These are phyloP conservation scores for Areca catechu DNA, from an alignment of 176 grass and related monocot genomes.

Conservation along the genomic window DNA sequence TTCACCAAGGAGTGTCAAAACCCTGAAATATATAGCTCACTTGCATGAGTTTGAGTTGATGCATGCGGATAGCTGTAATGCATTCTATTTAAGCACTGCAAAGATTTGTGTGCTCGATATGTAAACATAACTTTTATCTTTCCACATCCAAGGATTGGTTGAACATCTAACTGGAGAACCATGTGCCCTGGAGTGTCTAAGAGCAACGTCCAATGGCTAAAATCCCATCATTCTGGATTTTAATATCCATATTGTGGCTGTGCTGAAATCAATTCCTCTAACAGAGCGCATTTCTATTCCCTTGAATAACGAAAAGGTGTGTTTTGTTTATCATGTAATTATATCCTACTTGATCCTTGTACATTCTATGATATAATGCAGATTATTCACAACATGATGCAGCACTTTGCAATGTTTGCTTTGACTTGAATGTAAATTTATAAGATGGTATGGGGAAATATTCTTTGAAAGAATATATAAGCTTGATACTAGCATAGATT, in stretches of 20 bases:
- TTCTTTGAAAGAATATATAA: too few relatives aligned
- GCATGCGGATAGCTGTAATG: background rate
- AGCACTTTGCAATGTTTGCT: too few relatives aligned
- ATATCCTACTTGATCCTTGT: too few relatives aligned
- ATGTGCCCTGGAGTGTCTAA: constrained; percentile 42
- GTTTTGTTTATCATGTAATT: too few relatives aligned
- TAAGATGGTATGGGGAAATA: too few relatives aligned
- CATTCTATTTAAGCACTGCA: background rate
- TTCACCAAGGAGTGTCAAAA: too few relatives aligned
- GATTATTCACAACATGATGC: too few relatives aligned
- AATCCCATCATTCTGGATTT: constrained; percentile 15
- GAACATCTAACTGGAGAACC: constrained; percentile 63
- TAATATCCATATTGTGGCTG: background rate
- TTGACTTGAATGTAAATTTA: too few relatives aligned
- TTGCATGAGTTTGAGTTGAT: background rate
- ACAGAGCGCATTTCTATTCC: background rate
- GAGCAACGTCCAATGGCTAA: background rate
- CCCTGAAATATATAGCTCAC: too few relatives aligned
- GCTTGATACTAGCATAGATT: too few relatives aligned
- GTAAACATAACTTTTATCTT: background rate
- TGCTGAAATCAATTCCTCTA: background rate
- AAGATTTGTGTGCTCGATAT: background rate
- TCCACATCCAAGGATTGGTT: constrained; percentile 42
- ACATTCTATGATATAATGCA: too few relatives aligned
- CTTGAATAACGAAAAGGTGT: background rate